phyloP scores from a whole-genome alignment of 2,329 filamentous ascomycete species.

The Chaetomiaceae sp. region DNA sequence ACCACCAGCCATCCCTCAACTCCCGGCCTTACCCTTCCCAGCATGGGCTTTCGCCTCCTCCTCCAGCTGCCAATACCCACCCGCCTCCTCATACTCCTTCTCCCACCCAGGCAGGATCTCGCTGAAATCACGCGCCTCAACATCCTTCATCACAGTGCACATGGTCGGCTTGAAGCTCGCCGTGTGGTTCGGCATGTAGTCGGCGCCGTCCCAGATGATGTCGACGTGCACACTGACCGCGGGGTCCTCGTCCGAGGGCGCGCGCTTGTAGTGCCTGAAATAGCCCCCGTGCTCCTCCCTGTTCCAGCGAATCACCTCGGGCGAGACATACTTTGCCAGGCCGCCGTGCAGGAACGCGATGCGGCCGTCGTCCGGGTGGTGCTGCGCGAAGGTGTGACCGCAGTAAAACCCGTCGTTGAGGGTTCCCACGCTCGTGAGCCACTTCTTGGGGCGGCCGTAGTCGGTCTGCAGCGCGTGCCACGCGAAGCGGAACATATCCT shows the following conservation, averaged over 20 bases:
- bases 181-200: background rate
- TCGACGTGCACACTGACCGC: background rate
- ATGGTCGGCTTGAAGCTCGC: background rate
- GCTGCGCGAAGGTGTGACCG: slow-evolving; percentile 6
- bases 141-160: slow-evolving; percentile 6
- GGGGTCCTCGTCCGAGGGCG: slow-evolving; percentile 1
- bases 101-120: slow-evolving; percentile 7
- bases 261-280: slow-evolving; percentile 5
- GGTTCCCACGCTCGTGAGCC: slow-evolving; percentile 7
- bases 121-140: background rate
- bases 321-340: background rate
- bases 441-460: background rate
- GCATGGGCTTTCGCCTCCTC: background rate
- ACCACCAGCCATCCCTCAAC: too few species aligned
- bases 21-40: too few species aligned
- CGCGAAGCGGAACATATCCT: slow-evolving; percentile 11
- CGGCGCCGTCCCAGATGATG: background rate
- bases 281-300: background rate
- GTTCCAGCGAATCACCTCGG: slow-evolving; percentile 4
- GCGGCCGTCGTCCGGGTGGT: slow-evolving; percentile 7
- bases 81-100: background rate
- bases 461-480: slow-evolving; percentile 8
- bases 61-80: background rate
- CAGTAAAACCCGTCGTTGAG: slow-evolving; percentile 1
- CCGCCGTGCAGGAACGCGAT: slow-evolving; percentile 8